Evolutionary conservation across 2,329 filamentous ascomycete genomes (phyloP), one percentile per base, ranked within the genome.

Genomic region (Aspergillus sp.): DNA sequence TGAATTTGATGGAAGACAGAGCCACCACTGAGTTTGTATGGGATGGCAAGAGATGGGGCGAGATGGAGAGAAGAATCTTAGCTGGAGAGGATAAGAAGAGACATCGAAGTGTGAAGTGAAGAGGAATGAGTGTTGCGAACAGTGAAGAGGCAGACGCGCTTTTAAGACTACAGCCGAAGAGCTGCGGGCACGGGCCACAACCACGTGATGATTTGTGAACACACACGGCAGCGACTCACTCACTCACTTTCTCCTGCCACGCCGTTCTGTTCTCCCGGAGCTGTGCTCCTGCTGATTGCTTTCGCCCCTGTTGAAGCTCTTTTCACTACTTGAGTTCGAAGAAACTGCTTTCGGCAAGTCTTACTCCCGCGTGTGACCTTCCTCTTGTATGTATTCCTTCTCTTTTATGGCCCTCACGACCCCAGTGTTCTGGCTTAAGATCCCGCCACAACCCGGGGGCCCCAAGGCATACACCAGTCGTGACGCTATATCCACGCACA

Each of bases 401-500:
- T 27, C 13, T 44, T 13, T 13, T 36, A 36, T 50, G 19, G 10
- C 17, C 36, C 39, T 36, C 55, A 47, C 19, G 17, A 3, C 25
- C 42, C 47, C 54, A 10, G 23, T 21, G 39, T 47, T 39, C 19
- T 32, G 19, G 32, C 32, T 54, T 54, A 47, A 42, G 57, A 60
- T 44, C 58, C 52, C n/a, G 19, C 51, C 51, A 23, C 19, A 53
- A 7, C 21, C 36, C 25, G 51, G 30, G 32, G 41, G 62, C 38
- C 63, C 63, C 63, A 42, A 61, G 54, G 41, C 54, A 58, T 55
- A 56, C 62, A 59, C 56, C 53, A 57, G 55, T 42, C 44, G 41
- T 52, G 54, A 42, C 54, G 57, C 63, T 77, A 76, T 75, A 68
- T 65, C 75, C 75, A 77, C 74, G 75, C 75, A 77, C 75, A 60